Base-by-base conservation (phyloP, 305 asterid species). In the Plantago coronopus region DNA sequence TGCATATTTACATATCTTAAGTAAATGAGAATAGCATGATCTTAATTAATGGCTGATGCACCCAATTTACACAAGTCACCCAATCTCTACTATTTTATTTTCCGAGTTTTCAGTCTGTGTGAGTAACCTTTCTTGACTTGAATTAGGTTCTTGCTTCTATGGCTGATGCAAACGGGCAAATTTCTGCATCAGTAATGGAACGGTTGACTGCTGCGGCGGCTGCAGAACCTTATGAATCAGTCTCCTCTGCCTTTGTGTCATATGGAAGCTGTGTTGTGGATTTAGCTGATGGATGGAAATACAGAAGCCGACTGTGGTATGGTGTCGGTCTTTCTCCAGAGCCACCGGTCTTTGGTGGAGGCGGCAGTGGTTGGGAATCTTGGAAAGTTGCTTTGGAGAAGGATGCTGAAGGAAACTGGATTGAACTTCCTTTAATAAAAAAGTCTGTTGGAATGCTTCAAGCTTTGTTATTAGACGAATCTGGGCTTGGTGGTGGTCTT, bases 291-390 rank as follows among this genome's bases (percentile, higher is more conserved):
- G 97, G 99, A 70, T 94, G 99, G 99, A 94, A 87, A 74, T 89
- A 79, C 81, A 82, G 99, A 81, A 94, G 99, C 78, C 83, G 94
- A 48, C 73, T 89, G 74, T 94, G 99, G 97, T 94, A 79, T 72
- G 95, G 96, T 58, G 87, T 85, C 63, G 99, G 96, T 64, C 78
- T 76, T 71, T 83, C 96, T 70, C 71, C 80, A 45, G 74, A 81
- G 45, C 25, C 79, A 47, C 76, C 84, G 38, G 76, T 37, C 67
- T 83, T 81, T 59, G 96, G 97, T 63, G 99, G 91, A 53, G 96
- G 99, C 56, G 97, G 96, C 78, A 87, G 95, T 78, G 99, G 97
- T 54, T 85, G 96, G 99, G 99, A 87, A 45, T 82, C 95, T 48
- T 94, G 99, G 99, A 87, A 74, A 74, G 78, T 81, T 57, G 77